Conservation (phyloP, 2,329 filamentous ascomycete genomes). For the Aspergillus fumigatiaffinis region DNA sequence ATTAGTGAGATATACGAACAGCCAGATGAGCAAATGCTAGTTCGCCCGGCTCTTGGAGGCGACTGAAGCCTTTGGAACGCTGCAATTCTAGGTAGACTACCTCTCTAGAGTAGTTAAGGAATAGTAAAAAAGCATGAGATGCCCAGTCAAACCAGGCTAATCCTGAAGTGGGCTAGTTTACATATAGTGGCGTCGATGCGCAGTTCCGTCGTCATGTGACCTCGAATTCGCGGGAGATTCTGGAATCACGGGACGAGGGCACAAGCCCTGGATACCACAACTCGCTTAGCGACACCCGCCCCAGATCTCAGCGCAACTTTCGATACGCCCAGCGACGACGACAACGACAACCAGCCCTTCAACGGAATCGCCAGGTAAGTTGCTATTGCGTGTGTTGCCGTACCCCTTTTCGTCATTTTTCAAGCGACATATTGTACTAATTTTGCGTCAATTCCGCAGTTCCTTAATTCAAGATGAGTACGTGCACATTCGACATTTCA, state of each 20-base stretch:
- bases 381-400: constrained; percentile 9
- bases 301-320: constrained; percentile 34
- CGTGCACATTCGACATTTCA: constrained; percentile 34
- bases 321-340: constrained; percentile 43
- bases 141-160: background rate
- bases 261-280: constrained; percentile 37
- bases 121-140: too few relatives aligned
- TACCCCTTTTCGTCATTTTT: constrained; percentile 2
- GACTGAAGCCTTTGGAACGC: background rate
- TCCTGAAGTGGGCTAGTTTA: background rate
- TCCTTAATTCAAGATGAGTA: constrained; percentile 59
- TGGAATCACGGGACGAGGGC: constrained; percentile 27
- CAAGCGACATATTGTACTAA: constrained; percentile 17
- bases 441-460: constrained; percentile 23
- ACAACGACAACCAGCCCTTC: constrained; percentile 45
- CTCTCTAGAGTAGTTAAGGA: too few relatives aligned
- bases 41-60: background rate
- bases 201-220: constrained; percentile 7
- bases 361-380: constrained; percentile 44
- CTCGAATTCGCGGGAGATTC: background rate
- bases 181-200: background rate
- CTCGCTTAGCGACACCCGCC: constrained; percentile 39
- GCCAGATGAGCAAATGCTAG: background rate
- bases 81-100: too few relatives aligned
- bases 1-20: background rate